phyloP scores from a whole-genome alignment of 345 rosid species.

The Moringa oleifera region DNA sequence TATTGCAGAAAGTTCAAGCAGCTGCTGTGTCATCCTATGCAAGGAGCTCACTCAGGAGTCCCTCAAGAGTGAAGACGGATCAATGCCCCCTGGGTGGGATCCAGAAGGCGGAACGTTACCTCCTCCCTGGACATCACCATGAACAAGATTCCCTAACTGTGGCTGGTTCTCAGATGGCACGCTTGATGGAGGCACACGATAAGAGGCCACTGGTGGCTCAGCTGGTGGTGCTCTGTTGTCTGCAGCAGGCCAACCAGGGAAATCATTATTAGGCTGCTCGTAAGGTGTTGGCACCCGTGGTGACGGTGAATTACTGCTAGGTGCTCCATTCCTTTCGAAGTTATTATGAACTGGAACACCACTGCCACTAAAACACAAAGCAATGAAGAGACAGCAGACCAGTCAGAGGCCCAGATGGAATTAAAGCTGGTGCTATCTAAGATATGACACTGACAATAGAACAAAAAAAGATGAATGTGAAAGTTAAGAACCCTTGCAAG shows the following conservation, averaged over 20 bases:
- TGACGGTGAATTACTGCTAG: neutral
- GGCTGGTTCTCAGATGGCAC: neutral
- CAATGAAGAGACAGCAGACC: neutral
- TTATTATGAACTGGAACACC: neutral
- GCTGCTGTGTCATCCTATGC: neutral
- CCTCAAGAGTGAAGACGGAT: neutral
- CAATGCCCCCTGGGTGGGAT: neutral
- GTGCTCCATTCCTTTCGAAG: neutral
- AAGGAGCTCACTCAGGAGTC: neutral
- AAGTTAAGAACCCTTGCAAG: neutral
- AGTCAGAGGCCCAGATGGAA: neutral
- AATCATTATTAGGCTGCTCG: too few relatives aligned
- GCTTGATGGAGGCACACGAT: neutral
- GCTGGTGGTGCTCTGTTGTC: neutral
- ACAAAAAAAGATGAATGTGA: neutral
- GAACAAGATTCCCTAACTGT: neutral
- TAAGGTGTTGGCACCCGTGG: neutral
- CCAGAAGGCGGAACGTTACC: neutral
- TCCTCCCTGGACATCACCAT: neutral
- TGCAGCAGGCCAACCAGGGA: conserved; percentile 5
- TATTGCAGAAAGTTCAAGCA: neutral
- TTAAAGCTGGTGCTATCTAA: neutral
- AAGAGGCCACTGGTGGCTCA: neutral
- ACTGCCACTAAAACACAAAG: neutral
- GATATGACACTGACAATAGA: neutral